Base-by-base conservation (phyloP, 768 basidiomycete species). In the Gloeopeniophorella convolvens region DNA sequence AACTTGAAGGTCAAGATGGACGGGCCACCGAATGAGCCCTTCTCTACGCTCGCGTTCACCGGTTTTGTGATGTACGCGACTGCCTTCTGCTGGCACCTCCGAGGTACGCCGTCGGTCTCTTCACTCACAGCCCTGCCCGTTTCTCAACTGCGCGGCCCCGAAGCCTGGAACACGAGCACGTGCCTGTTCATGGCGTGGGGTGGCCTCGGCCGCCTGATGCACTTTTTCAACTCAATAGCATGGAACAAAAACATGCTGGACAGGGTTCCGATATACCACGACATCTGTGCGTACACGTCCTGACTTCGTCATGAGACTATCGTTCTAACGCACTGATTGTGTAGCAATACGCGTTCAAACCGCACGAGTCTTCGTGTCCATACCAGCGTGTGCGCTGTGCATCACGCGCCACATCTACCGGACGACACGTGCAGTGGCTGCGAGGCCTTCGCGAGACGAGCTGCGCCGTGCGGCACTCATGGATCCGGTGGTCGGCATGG, bases 121-220 rank as follows among this genome's bases (percentile, higher is more conserved):
- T 9, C n/a, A 33, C 10, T n/a, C 9, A 9, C 10, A 9, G 32
- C n/a, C n/a, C n/a, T n/a, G n/a, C n/a, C 10, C 32, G n/a, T 33
- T 8, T 18, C 20, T 8, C 10, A 8, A 39, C 9, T 33, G 10
- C n/a, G n/a, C n/a, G n/a, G n/a, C n/a, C n/a, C n/a, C n/a, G n/a
- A n/a, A 70, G 80, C 80, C 18, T 79, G 78, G 76, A 83, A 85
- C 61, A 72, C 78, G 13, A 84, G 83, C 27, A 87, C 86, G 12
- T 79, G 85, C 52, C 66, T 79, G 27, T 82, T 77, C 68, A 88
- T 89, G 67, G 51, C 70, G 37, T 89, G 86, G 87, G 71, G 72
- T 13, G 77, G 72, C 1, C 45, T 77, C 12, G 68, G 68, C 18
- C 80, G 78, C 64, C 72, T 88, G 41, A 75, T 73, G 50, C 65